These are phyloP conservation scores for Dryas alaskensis DNA, from an alignment of 306 rosid species.

Conservation along the genomic window DNA sequence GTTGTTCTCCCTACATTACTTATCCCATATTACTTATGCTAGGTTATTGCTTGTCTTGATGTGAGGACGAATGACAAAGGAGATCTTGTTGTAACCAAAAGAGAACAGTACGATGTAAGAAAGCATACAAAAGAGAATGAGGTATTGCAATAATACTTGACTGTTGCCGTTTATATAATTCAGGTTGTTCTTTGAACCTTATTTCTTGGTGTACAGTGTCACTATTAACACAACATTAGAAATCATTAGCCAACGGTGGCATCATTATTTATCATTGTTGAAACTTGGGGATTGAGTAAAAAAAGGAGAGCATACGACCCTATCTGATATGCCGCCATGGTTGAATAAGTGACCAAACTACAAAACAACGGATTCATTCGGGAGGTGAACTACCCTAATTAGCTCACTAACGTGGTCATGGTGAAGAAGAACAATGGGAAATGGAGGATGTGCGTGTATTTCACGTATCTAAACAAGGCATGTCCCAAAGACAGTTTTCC, in stretches of 20 bases:
- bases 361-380: no score
- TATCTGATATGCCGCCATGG: no score
- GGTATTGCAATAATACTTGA: conserved; percentile 45
- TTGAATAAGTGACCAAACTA: no score
- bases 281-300: not conserved
- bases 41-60: conserved; percentile 99
- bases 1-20: not conserved
- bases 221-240: not conserved
- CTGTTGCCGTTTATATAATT: not conserved
- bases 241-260: not conserved
- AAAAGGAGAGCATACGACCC: no score
- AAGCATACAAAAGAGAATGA: conserved; percentile 82
- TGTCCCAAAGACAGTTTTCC: no score
- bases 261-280: not conserved
- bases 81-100: conserved; percentile 97
- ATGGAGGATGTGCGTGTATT: no score
- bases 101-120: conserved; percentile 96
- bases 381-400: no score
- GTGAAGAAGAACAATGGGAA: no score
- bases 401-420: no score
- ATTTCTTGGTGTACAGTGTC: conserved; percentile 1
- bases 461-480: no score
- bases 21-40: conserved; percentile 12
- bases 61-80: conserved; percentile 92
- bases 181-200: not conserved